These are phyloP conservation scores for Sicyos baderoa DNA, from an alignment of 306 rosid genomes.

Conservation along the genomic window DNA sequence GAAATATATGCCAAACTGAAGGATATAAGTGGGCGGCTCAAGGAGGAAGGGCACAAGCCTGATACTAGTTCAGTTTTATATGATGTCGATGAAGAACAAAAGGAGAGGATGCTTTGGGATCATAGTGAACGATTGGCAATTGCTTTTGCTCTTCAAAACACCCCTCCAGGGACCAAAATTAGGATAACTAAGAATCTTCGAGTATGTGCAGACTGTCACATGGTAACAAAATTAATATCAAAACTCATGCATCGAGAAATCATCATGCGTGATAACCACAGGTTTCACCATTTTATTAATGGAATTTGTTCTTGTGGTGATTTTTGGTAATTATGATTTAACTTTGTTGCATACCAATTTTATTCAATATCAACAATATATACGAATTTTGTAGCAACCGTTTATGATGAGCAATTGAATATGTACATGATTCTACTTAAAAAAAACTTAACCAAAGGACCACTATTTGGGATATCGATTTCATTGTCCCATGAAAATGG, in stretches of 20 bases:
- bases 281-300: conserved; percentile 50
- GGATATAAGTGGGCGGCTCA: conserved; percentile 39
- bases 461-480: conserved; percentile 55
- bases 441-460: conserved; percentile 18
- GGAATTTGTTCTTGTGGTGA: conserved; percentile 50
- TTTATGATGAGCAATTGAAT: conserved; percentile 10
- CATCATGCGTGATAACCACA: conserved; percentile 46
- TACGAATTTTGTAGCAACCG: not conserved
- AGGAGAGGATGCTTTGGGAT: conserved; percentile 60
- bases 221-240: conserved; percentile 41
- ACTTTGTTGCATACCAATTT: not conserved
- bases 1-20: conserved; percentile 38
- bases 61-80: conserved; percentile 49
- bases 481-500: conserved; percentile 57
- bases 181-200: conserved; percentile 59
- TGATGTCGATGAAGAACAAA: conserved; percentile 46
- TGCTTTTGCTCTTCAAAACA: conserved; percentile 45
- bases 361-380: not conserved
- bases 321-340: conserved; percentile 39
- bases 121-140: conserved; percentile 54
- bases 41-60: conserved; percentile 48
- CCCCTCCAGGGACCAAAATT: conserved; percentile 37
- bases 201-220: conserved; percentile 51
- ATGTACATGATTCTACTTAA: conserved; percentile 25
- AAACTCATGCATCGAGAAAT: conserved; percentile 36